Evolutionary conservation across 2,329 filamentous ascomycete species (phyloP).

Genomic region (Zalaria obscura): DNA sequence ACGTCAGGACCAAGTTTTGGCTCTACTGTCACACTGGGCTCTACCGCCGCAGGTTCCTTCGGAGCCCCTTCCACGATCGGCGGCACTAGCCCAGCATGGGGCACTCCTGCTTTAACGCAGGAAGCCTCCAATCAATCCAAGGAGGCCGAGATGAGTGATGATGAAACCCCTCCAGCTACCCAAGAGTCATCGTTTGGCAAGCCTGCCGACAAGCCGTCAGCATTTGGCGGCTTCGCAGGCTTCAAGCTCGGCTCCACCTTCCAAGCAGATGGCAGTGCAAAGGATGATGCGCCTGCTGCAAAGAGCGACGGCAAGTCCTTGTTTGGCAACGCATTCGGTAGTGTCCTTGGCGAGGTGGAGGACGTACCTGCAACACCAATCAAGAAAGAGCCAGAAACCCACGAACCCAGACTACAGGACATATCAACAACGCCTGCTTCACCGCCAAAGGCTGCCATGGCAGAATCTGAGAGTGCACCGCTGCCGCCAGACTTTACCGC

Average conservation of each 20-base stretch:
- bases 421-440: conserved; percentile 22
- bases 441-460: conserved; percentile 7
- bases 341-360: conserved; percentile 16
- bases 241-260: conserved; percentile 59
- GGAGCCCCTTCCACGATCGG: conserved; percentile 15
- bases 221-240: conserved; percentile 23
- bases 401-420: conserved; percentile 17
- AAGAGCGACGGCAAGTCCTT: conserved; percentile 13
- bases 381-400: conserved; percentile 23
- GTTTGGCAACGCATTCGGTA: conserved; percentile 18
- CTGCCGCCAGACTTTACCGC: conserved; percentile 24
- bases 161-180: not conserved
- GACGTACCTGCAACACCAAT: conserved; percentile 19
- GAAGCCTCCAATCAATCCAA: conserved; percentile 12
- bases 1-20: conserved; percentile 15
- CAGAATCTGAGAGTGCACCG: conserved; percentile 14
- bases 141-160: conserved; percentile 13
- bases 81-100: conserved; percentile 3
- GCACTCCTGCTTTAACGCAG: conserved; percentile 6
- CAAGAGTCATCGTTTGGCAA: conserved; percentile 6
- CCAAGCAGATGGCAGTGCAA: conserved; percentile 46
- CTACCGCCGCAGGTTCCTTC: conserved; percentile 19
- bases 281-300: conserved; percentile 43
- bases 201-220: conserved; percentile 11
- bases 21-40: conserved; percentile 25